Conservation (phyloP, 2,329 filamentous ascomycete species). For the Meredithiella fracta region DNA sequence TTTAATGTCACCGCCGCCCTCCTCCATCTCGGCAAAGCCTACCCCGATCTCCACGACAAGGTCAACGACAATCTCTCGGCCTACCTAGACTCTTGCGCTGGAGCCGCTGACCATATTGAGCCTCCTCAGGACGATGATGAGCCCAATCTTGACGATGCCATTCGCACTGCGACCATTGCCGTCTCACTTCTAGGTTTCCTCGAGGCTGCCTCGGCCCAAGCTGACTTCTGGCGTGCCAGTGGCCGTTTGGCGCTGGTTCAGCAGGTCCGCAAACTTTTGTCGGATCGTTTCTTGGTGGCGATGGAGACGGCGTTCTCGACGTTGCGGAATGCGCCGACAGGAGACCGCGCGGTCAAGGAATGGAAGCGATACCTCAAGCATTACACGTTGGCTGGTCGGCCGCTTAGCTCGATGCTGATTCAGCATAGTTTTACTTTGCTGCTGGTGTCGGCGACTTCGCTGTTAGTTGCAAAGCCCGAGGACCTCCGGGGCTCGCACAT, state of each 20-base stretch:
- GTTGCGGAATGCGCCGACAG: conserved; percentile 59
- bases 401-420: conserved; percentile 78
- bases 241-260: conserved; percentile 61
- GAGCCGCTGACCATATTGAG: conserved; percentile 39
- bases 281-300: conserved; percentile 68
- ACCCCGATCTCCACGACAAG: conserved; percentile 48
- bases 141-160: conserved; percentile 47
- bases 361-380: conserved; percentile 79
- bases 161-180: conserved; percentile 56
- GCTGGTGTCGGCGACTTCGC: conserved; percentile 59
- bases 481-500: conserved; percentile 45
- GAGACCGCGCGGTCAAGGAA: conserved; percentile 52
- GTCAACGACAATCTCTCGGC: conserved; percentile 50
- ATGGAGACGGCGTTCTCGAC: conserved; percentile 83
- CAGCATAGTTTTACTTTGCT: conserved; percentile 80
- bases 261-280: conserved; percentile 55
- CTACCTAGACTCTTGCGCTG: conserved; percentile 56
- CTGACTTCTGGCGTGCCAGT: conserved; percentile 62
- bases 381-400: conserved; percentile 63
- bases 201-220: conserved; percentile 60
- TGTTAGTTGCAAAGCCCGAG: conserved; percentile 49
- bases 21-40: conserved; percentile 61
- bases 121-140: conserved; percentile 37
- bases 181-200: conserved; percentile 84
- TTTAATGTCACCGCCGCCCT: conserved; percentile 66